phyloP scores from a whole-genome alignment of 331 rosid genomes.

The Dryas integrifolia region DNA sequence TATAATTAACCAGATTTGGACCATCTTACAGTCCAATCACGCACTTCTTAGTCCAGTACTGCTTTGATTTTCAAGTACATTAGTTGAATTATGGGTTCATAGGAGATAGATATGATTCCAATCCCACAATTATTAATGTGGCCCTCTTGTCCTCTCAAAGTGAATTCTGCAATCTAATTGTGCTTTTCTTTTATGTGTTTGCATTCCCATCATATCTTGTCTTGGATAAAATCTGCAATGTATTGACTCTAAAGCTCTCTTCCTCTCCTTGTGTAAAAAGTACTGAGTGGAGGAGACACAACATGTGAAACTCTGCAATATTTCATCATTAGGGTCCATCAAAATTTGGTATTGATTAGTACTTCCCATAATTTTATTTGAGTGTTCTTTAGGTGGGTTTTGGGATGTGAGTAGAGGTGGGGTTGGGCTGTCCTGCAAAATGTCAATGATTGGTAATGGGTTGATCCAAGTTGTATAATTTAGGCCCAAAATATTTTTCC shows the following conservation, averaged over 20 bases:
- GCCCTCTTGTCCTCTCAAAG: conserved; percentile 32
- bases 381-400: conserved; percentile 16
- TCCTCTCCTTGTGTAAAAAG: conserved; percentile 18
- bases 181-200: conserved; percentile 18
- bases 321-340: conserved; percentile 31
- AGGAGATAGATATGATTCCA: conserved; percentile 18
- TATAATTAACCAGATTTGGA: conserved; percentile 32
- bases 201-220: conserved; percentile 26
- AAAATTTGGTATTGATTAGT: conserved; percentile 16
- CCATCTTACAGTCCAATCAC: conserved; percentile 23
- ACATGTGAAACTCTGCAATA: conserved; percentile 32
- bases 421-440: neutral
- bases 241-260: conserved; percentile 16
- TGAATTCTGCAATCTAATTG: conserved; percentile 25
- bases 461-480: neutral
- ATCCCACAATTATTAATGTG: conserved; percentile 26
- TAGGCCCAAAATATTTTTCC: neutral
- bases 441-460: neutral
- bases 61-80: conserved; percentile 10
- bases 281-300: conserved; percentile 33
- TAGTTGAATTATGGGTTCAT: conserved; percentile 24
- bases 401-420: conserved; percentile 17
- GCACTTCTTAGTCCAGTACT: conserved; percentile 11
- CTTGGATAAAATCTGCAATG: conserved; percentile 19
- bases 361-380: neutral